Evolutionary conservation across 805 yeast genomes (phyloP), one percentile per base, ranked within the genome.

Genomic region (Kuraishia ogatae): DNA sequence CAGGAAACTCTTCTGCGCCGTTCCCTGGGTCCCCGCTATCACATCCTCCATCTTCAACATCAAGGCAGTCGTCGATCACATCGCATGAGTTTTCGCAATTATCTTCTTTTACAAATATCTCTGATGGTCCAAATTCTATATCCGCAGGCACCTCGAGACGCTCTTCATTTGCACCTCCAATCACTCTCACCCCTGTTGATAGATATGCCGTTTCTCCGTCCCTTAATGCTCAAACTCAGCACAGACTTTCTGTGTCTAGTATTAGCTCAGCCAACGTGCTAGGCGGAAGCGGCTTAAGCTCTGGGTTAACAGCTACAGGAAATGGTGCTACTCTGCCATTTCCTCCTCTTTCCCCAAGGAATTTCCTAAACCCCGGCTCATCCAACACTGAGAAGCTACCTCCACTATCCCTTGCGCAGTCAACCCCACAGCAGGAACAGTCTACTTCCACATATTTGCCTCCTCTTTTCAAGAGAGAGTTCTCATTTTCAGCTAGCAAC

Each of bases 21-120:
- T 65, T 56, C 56, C 64, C 60, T 7, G 63, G 59, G 28, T 66
- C 71, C 3, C 71, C 71, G 7, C 55, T 66, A 26, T 68, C 71
- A 15, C 64, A 63, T 49, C 57, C 65, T 7, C 65, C 70, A 8
- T 53, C 56, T 2, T 39, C 56, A 2, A 54, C 55, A n/a, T 67
- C 71, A 1, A 57, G 71, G 51, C 66, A 66, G 49, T 65, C 69
- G 2, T 68, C 71, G 3, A 62, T 68, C 48, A 60, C 62, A 2
- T 65, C 69, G 3, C 53, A 52, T 43, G 50, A 52, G 39, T 35
- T 43, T 21, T 23, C 35, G 20, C 35, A 22, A 19, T 19, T 47
- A 22, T 23, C 35, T 7, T 28, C 20, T n/a, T 24, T 49, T 5
- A 23, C 51, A n/a, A n/a, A 22, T 13, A 23, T 10, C 10, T 49